Evolutionary conservation across 2,329 filamentous ascomycete genomes (phyloP).

Genomic region (Westerdykella sp.): DNA sequence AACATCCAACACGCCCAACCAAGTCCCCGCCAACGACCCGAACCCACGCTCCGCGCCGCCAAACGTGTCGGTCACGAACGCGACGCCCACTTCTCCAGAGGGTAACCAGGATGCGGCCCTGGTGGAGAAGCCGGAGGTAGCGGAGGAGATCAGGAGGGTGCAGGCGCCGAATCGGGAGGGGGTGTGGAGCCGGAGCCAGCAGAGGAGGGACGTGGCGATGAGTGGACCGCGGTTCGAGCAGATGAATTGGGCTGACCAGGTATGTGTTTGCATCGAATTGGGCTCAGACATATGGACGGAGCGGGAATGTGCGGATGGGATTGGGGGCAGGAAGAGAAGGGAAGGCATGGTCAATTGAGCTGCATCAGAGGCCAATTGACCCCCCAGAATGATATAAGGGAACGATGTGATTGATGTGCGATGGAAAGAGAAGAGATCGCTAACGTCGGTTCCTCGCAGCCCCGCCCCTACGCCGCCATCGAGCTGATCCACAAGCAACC

Average conservation of each 20-base stretch:
- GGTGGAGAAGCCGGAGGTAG: constrained; percentile 39
- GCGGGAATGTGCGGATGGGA: neutral
- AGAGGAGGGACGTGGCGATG: constrained; percentile 77
- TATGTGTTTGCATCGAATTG: constrained; percentile 41
- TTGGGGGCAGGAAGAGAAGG: neutral
- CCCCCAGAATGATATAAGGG: constrained; percentile 1
- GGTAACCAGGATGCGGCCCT: constrained; percentile 48
- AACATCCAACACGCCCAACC: constrained; percentile 51
- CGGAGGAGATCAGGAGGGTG: constrained; percentile 52
- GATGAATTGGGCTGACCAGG: constrained; percentile 88
- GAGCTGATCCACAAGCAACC: constrained; percentile 94
- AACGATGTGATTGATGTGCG: neutral
- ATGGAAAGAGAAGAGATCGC: neutral
- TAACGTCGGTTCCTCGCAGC: constrained; percentile 49
- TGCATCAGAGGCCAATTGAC: constrained; percentile 1
- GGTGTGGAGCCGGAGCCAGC: constrained; percentile 83
- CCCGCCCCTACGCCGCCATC: constrained; percentile 82
- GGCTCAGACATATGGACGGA: neutral
- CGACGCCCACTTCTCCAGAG: constrained; percentile 47
- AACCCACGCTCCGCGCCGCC: constrained; percentile 43
- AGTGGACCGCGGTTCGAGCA: constrained; percentile 93
- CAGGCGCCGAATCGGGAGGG: constrained; percentile 71
- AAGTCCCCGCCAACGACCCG: constrained; percentile 61
- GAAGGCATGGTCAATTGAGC: neutral
- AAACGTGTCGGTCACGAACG: constrained; percentile 58